Conservation (phyloP, 768 basidiomycete genomes). For the Phlebiopsis flavidoalba region DNA sequence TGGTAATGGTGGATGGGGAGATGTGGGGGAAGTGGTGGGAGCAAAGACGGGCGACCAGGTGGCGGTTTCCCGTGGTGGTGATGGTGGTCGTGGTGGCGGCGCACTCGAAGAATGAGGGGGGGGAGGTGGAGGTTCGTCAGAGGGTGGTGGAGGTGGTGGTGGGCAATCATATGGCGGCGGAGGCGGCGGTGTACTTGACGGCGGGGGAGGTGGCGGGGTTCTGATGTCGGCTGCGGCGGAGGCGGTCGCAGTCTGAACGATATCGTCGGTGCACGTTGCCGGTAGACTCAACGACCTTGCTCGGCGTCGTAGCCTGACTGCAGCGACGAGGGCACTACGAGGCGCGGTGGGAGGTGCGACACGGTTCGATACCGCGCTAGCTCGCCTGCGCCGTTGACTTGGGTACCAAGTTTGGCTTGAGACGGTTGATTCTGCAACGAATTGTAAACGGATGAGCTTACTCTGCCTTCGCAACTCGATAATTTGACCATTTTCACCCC, state of each 20-base stretch:
- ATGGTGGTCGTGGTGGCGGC: conserved; percentile 24
- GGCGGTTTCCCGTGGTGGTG: conserved; percentile 20
- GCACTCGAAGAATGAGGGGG: conserved; percentile 19
- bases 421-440: conserved; percentile 6
- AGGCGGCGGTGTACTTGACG: conserved; percentile 24
- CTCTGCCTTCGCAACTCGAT: conserved; percentile 9
- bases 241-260: conserved; percentile 23
- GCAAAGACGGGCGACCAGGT: conserved; percentile 18
- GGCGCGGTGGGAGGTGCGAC: not conserved
- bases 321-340: conserved; percentile 3
- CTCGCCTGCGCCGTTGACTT: conserved; percentile 12
- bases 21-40: conserved; percentile 20
- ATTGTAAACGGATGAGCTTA: conserved; percentile 12
- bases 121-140: conserved; percentile 22
- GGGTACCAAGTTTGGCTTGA: conserved; percentile 12
- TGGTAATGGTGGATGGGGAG: conserved; percentile 18
- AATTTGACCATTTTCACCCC: conserved; percentile 22
- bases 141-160: conserved; percentile 25
- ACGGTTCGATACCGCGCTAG: conserved; percentile 12
- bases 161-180: conserved; percentile 24
- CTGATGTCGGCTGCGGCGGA: conserved; percentile 33
- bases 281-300: conserved; percentile 18
- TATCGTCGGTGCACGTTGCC: conserved; percentile 17
- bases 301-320: conserved; percentile 16
- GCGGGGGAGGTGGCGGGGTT: conserved; percentile 32